Percentiles rank a stretch among this genome's conserved stretches.
Evolutionary conservation across 1,284 basidiomycete genomes (phyloP).

Genomic region (Salmacisia buchloeana): DNA sequence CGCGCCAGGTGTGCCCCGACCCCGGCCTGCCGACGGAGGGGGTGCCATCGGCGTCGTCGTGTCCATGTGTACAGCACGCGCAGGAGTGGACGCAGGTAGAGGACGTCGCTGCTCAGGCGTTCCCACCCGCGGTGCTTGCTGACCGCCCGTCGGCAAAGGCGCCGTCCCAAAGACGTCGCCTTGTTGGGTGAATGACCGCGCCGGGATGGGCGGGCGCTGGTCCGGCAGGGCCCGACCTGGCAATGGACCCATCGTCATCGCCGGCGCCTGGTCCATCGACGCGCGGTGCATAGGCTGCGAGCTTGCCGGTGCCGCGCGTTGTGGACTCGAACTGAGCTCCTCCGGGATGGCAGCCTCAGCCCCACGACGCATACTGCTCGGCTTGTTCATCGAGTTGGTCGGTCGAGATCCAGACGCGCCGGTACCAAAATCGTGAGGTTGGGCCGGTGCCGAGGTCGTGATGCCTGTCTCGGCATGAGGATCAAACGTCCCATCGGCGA

Average conservation of each 20-base stretch:
- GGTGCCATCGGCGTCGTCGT: no score
- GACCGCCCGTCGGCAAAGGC: no score
- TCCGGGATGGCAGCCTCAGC: background rate
- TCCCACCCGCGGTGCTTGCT: background rate
- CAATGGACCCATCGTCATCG: background rate
- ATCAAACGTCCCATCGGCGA: background rate
- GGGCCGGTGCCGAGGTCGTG: background rate
- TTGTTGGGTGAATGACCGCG: background rate
- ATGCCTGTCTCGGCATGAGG: no score
- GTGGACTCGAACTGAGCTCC: background rate
- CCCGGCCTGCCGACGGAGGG: background rate
- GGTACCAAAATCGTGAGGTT: no score
- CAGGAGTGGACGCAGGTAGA: no score
- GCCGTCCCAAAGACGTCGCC: background rate
- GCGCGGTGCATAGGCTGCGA: background rate
- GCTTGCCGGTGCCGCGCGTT: background rate
- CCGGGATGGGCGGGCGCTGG: background rate
- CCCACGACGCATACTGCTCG: background rate
- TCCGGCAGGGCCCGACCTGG: no score
- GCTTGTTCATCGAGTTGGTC: background rate
- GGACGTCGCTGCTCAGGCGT: background rate
- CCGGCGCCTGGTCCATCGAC: background rate
- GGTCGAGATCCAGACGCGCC: background rate
- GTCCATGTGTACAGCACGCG: no score
- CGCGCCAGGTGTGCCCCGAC: background rate